Evolutionary conservation across 1,284 basidiomycete species (phyloP), one percentile per base, ranked within the genome.

Genomic region (Rhodofomes roseus): DNA sequence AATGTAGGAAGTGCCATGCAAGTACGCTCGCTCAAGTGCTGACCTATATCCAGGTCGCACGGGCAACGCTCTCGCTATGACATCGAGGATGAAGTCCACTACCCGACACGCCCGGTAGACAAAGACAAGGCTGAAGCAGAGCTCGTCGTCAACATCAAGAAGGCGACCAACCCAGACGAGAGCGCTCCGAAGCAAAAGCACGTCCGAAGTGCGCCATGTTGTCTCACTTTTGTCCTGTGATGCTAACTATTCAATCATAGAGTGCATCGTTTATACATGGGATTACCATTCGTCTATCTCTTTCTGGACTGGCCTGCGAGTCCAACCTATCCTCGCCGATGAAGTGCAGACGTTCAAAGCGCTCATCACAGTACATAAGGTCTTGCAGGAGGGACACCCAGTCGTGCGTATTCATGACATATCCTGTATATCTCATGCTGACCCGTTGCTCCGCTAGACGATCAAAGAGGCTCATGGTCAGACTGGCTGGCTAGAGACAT

Each of bases 261-360:
- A 96, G 79, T 94, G 92, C 68, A 96, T 98, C 72, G 93, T 98
- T 36, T 98, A 95, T 75, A 97, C 95, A 16, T 97, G 95, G 95
- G 95, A 98, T 74, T 97, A 97, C 71, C 95, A 96, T 71, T 92
- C 93, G n/a, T 96, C 95, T 40, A 87, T 93, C 68, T 95, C 95
- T 7, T 96, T 98, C 71, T 98, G 96, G 96, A 95, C 92, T 66
- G 94, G 93, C 27, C 81, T 98, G 16, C 84, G 95, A 50, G 96
- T 97, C 4, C 95, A 96, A 68, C 95, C 95, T 39, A 96, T 98
- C 67, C 78, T 98, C 25, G 86, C 94, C 3, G 95, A 98, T 73
- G 95, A 98, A 77, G 87, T 97, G 0, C 95, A 96, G 76, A 96
- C 95, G 0, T 98, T 97, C 83, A 98, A 98, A 75, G 92, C 92